phyloP scores from a whole-genome alignment of 2,329 filamentous ascomycete genomes.

The Verticillium tricorpus region DNA sequence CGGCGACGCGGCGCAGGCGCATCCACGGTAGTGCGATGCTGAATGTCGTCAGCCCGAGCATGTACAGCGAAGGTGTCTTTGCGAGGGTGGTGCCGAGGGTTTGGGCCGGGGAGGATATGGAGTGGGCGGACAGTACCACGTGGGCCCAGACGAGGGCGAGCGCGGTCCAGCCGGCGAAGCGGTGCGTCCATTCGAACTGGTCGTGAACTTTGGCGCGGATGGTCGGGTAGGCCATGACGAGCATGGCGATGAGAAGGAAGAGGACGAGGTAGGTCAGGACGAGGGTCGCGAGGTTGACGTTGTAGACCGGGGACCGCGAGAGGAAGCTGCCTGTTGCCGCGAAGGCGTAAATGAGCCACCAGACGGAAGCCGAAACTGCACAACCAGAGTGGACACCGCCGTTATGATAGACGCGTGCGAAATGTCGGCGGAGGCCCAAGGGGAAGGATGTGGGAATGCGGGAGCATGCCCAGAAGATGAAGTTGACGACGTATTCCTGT shows the following conservation, averaged over 20 bases:
- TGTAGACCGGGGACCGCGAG: constrained; percentile 21
- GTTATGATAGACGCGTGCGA: constrained; percentile 47
- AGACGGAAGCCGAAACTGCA: constrained; percentile 43
- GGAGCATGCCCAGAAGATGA: constrained; percentile 43
- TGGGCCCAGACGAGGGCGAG: constrained; percentile 63
- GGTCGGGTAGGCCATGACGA: constrained; percentile 58
- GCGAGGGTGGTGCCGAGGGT: constrained; percentile 32
- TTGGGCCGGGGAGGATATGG: constrained; percentile 31
- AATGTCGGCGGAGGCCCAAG: constrained; percentile 39
- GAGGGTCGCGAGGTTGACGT: constrained; percentile 27
- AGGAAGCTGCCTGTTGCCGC: constrained; percentile 23
- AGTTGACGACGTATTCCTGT: constrained; percentile 50
- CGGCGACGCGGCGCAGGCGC: constrained; percentile 61
- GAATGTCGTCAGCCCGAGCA: constrained; percentile 58
- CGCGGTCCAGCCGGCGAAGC: constrained; percentile 66
- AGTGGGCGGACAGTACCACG: constrained; percentile 45
- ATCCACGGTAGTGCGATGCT: constrained; percentile 71
- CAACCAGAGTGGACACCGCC: constrained; percentile 48
- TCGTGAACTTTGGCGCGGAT: constrained; percentile 63
- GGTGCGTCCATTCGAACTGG: constrained; percentile 65
- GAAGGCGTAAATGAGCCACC: constrained; percentile 40
- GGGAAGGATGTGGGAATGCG: constrained; percentile 38
- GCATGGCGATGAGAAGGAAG: constrained; percentile 52
- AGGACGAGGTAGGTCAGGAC: constrained; percentile 55
- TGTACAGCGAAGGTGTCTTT: constrained; percentile 54